Evolutionary conservation across 1,139 yeast genomes (phyloP).

Genomic region (Yamadazyma jaroonii): DNA sequence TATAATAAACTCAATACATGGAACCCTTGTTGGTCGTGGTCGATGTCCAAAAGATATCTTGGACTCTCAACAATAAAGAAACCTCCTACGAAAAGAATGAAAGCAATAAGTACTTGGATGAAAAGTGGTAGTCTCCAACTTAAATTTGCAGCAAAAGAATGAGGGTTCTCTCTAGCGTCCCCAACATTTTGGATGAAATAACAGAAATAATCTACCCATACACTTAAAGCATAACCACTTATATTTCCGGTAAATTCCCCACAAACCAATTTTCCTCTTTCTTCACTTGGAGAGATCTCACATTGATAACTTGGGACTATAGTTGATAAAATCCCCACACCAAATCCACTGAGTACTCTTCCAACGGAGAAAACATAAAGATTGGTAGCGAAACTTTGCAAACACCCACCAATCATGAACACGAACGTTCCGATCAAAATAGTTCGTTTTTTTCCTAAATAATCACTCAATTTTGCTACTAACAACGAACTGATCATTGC

Average conservation of each 20-base stretch:
- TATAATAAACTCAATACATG: constrained; percentile 80
- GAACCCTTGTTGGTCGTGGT: constrained; percentile 52
- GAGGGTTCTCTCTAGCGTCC: constrained; percentile 37
- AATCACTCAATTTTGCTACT: constrained; percentile 47
- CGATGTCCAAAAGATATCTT: constrained; percentile 51
- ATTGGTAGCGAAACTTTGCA: constrained; percentile 46
- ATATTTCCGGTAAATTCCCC: constrained; percentile 57
- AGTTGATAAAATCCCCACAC: constrained; percentile 52
- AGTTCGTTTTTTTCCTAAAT: constrained; percentile 47
- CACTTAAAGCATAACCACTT: constrained; percentile 49
- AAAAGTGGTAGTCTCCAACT: constrained; percentile 54
- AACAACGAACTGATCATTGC: constrained; percentile 47
- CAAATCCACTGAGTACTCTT: constrained; percentile 50
- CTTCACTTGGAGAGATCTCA: constrained; percentile 55
- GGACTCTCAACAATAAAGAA: constrained; percentile 56
- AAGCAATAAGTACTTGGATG: constrained; percentile 47
- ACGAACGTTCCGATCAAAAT: constrained; percentile 47
- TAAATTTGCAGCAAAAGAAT: constrained; percentile 40
- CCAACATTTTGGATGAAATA: constrained; percentile 45
- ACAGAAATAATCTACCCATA: constrained; percentile 55
- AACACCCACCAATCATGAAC: constrained; percentile 50
- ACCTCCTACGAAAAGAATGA: constrained; percentile 47
- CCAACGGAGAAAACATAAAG: constrained; percentile 46
- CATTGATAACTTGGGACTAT: constrained; percentile 56
- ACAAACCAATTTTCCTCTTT: constrained; percentile 53